Evolutionary conservation across 2,329 filamentous ascomycete genomes (phyloP).

Genomic region (Penicillium sumatraense): DNA sequence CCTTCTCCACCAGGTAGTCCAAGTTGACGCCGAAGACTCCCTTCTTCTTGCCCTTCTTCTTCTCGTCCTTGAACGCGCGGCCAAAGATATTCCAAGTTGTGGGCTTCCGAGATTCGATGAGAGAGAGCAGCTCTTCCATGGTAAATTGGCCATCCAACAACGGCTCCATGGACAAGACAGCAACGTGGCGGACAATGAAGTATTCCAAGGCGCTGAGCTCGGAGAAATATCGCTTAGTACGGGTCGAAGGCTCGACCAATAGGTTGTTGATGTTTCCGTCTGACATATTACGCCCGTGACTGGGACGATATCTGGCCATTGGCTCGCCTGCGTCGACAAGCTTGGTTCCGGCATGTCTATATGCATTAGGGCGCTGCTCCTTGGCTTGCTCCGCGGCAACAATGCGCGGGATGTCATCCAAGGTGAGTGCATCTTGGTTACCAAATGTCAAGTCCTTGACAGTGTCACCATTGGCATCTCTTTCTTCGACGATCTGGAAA

Average conservation of each 20-base stretch:
- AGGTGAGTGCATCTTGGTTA: slow-evolving; percentile 84
- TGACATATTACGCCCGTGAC: slow-evolving; percentile 70
- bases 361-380: slow-evolving; percentile 82
- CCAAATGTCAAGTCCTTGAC: slow-evolving; percentile 84
- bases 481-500: slow-evolving; percentile 81
- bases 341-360: slow-evolving; percentile 75
- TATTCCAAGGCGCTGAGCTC: slow-evolving; percentile 95
- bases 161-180: slow-evolving; percentile 92
- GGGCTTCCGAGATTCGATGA: slow-evolving; percentile 91
- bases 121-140: slow-evolving; percentile 86
- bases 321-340: slow-evolving; percentile 61
- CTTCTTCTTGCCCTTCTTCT: slow-evolving; percentile 81
- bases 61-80: slow-evolving; percentile 82
- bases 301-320: slow-evolving; percentile 69
- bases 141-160: slow-evolving; percentile 87
- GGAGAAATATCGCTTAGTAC: slow-evolving; percentile 85
- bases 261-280: slow-evolving; percentile 52
- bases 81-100: slow-evolving; percentile 99
- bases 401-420: slow-evolving; percentile 95
- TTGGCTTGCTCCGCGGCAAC: slow-evolving; percentile 94
- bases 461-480: slow-evolving; percentile 69
- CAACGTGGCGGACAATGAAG: slow-evolving; percentile 94
- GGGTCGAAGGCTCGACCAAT: slow-evolving; percentile 59
- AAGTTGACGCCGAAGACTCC: slow-evolving; percentile 90
- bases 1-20: slow-evolving; percentile 86